Evolutionary conservation across 2,329 filamentous ascomycete species (phyloP).

Genomic region (Fusarium miscanthi): DNA sequence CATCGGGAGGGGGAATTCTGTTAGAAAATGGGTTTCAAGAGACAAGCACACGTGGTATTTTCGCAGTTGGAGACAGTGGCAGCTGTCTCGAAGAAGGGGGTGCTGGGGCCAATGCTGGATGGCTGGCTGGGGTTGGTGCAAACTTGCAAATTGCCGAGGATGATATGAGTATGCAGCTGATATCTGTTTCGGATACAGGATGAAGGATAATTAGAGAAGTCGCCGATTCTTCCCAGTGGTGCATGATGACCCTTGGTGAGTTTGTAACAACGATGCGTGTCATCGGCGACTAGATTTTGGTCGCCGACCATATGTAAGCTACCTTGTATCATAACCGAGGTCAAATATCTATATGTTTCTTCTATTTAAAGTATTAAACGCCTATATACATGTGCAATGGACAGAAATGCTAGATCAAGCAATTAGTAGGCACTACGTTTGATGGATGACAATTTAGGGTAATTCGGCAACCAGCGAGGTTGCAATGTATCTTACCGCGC

Average conservation of each 20-base stretch:
- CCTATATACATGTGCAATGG: fast-evolving
- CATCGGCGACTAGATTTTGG: background rate
- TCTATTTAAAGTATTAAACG: fast-evolving
- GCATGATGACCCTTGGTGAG: fast-evolving
- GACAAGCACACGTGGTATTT: background rate
- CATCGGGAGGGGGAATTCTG: fast-evolving
- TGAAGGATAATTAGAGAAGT: background rate
- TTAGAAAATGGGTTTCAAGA: background rate
- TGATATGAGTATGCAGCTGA: background rate
- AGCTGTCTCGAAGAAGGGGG: background rate
- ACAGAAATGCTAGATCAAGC: background rate
- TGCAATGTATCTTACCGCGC: background rate
- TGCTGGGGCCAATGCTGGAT: background rate
- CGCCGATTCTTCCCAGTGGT: fast-evolving
- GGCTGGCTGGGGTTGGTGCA: background rate
- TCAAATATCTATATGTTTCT: too few species aligned
- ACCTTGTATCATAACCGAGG: too few species aligned
- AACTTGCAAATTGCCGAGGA: conserved; percentile 14
- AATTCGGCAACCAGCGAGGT: background rate
- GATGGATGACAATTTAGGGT: background rate
- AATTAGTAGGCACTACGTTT: fast-evolving
- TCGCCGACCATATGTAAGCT: background rate
- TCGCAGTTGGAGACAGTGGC: background rate
- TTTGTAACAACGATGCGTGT: background rate
- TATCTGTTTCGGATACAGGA: fast-evolving